Percentiles rank a stretch among this genome's conserved stretches.
phyloP scores from a whole-genome alignment of 371 early-diverging fungal species.

The Dichotomocladium elegans region DNA sequence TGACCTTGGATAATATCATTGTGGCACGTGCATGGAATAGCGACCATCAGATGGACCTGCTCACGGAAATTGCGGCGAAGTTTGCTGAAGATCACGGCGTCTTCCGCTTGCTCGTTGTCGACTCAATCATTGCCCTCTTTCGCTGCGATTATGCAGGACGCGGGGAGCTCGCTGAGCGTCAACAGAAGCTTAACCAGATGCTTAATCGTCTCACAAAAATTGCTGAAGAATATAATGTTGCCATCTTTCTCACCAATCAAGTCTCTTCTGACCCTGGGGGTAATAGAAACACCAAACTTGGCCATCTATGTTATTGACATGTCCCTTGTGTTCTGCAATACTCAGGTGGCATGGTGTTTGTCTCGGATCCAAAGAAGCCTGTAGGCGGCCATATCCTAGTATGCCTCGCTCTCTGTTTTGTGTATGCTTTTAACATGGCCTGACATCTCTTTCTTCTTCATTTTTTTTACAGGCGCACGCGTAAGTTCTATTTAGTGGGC shows the following conservation, averaged over 20 bases:
- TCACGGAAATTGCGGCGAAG: conserved; percentile 63
- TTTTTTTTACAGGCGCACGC: conserved; percentile 42
- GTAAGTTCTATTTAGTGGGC: conserved; percentile 21
- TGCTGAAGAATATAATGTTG: conserved; percentile 87
- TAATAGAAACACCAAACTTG: conserved; percentile 45
- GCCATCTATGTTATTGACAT: conserved; percentile 39
- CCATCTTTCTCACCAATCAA: conserved; percentile 89
- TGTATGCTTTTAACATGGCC: too few species aligned
- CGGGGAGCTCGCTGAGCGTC: conserved; percentile 89
- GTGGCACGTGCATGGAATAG: conserved; percentile 80
- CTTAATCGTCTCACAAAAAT: conserved; percentile 74
- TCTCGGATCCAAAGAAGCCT: conserved; percentile 84
- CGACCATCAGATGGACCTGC: conserved; percentile 82
- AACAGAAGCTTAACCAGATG: conserved; percentile 85
- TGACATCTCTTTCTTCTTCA: neutral
- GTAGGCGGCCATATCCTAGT: conserved; percentile 78
- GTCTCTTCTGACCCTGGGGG: conserved; percentile 54
- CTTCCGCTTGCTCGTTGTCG: conserved; percentile 67
- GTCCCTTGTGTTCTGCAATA: too few species aligned
- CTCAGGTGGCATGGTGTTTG: conserved; percentile 63
- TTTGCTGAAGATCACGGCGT: conserved; percentile 73
- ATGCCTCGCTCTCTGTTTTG: neutral
- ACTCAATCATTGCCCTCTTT: conserved; percentile 77
- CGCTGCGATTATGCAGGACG: conserved; percentile 79
- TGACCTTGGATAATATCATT: conserved; percentile 64